These are phyloP conservation scores for Eutrema yunnanense DNA, from an alignment of 345 rosid genomes.

Conservation along the genomic window DNA sequence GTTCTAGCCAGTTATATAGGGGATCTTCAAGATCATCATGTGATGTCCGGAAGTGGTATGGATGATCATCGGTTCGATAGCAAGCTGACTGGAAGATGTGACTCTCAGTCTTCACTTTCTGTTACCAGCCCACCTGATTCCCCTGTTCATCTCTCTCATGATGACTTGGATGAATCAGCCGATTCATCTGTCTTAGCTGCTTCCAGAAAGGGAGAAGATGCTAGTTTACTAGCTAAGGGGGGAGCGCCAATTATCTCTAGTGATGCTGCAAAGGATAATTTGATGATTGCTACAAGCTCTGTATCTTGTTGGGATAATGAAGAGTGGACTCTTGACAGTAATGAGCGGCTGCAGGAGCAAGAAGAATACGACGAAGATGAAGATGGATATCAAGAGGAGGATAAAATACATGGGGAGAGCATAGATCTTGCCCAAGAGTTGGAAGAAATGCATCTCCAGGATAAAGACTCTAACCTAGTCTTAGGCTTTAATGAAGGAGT, in stretches of 20 bases:
- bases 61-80: conserved; percentile 43
- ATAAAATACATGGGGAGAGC: conserved; percentile 69
- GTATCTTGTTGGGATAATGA: conserved; percentile 72
- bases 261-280: conserved; percentile 44
- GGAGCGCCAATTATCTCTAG: conserved; percentile 37
- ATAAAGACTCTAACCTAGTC: conserved; percentile 60
- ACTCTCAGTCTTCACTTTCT: conserved; percentile 91
- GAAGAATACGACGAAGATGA: conserved; percentile 96
- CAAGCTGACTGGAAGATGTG: conserved; percentile 51
- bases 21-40: conserved; percentile 42
- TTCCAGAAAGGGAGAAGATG: conserved; percentile 43
- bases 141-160: conserved; percentile 86
- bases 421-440: conserved; percentile 47
- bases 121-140: conserved; percentile 94
- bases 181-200: conserved; percentile 48
- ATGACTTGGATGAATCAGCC: conserved; percentile 85
- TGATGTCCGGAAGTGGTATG: conserved; percentile 30
- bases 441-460: conserved; percentile 53
- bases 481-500: conserved; percentile 86
- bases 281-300: conserved; percentile 42
- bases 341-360: conserved; percentile 69
- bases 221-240: conserved; percentile 29
- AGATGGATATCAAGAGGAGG: conserved; percentile 81
- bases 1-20: conserved; percentile 41
- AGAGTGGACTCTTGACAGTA: conserved; percentile 74